Percentiles rank a stretch among this genome's conserved stretches.
These are phyloP conservation scores for Camellia lanceoleosa DNA, from an alignment of 148 eudicot genomes.

Conservation along the genomic window DNA sequence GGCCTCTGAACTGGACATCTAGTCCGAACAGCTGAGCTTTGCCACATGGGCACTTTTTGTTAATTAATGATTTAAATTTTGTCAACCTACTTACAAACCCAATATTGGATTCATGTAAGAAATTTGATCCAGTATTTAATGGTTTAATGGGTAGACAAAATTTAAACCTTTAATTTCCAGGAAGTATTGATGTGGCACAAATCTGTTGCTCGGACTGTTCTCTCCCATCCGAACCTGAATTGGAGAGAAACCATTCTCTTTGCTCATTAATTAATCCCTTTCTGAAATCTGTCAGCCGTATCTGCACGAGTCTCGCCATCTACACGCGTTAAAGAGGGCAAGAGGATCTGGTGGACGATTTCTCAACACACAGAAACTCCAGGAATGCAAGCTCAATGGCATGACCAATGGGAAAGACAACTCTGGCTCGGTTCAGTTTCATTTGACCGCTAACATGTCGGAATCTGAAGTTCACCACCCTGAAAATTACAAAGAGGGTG, in stretches of 20 bases:
- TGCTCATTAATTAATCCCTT: background rate
- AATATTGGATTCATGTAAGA: too few relatives aligned
- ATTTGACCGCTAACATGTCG: conserved; percentile 15
- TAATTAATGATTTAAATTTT: too few relatives aligned
- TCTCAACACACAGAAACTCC: conserved; percentile 47
- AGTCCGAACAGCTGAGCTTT: conserved; percentile 61
- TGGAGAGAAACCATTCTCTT: background rate
- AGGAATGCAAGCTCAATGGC: conserved; percentile 28
- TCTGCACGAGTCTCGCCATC: conserved; percentile 76
- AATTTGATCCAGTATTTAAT: too few relatives aligned
- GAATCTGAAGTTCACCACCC: conserved; percentile 29
- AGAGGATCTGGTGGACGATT: conserved; percentile 80
- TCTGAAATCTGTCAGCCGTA: conserved; percentile 47
- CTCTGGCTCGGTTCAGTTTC: conserved; percentile 22
- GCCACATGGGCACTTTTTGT: too few relatives aligned
- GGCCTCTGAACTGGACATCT: conserved; percentile 63
- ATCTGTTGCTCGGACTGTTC: background rate
- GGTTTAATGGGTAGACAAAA: too few relatives aligned
- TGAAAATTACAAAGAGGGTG: conserved; percentile 28
- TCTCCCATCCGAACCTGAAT: background rate
- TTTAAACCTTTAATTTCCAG: too few relatives aligned
- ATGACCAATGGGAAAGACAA: conserved; percentile 21
- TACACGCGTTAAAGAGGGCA: conserved; percentile 63
- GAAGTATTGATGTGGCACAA: background rate
- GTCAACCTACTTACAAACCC: too few relatives aligned